Base-by-base conservation (phyloP, 2,329 filamentous ascomycete species). In the Diaporthe longicolla region DNA sequence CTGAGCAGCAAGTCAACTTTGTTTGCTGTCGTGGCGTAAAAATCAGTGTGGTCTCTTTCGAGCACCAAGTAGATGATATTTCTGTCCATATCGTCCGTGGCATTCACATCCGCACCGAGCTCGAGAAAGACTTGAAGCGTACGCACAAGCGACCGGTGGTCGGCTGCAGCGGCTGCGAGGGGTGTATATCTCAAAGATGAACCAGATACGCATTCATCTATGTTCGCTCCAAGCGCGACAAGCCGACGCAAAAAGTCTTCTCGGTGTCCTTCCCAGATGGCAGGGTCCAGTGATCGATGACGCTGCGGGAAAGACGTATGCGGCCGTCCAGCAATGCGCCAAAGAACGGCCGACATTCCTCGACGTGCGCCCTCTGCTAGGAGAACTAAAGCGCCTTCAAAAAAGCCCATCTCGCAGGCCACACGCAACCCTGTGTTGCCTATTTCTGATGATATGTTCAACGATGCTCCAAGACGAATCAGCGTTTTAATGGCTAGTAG, bases 31-130 rank as follows among this genome's bases (percentile, higher is more conserved):
- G 8, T 48, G 19, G 45, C 8, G 19, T 21, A 48, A 19, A 48
- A 48, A 6, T 48, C 3, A 3, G 7, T 9, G 1, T 1, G 2
- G 1, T 2, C 2, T 21, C 10, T 21, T 6, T 21, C 19, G 19
- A 48, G 45, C 3, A 48, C 4, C 19, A n/a, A 8, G 19, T 48
- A 48, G 19, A 48, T 48, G 2, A 7, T 8, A 48, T 48, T 48
- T 19, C 19, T 48, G 7, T 48, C 0, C 45, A n/a, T 10, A 9
- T 3, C 19, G 45, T 48, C 45, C 19, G 21, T 9, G 19, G 8
- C 45, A 48, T 48, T 48, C 19, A 21, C 45, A 21, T 48, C 45
- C 7, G 45, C 45, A 19, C 45, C 45, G 7, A 48, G 45, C 17
- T 48, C 45, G 19, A 48, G 15, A n/a, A 48, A 21, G 45, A 48